Conservation (phyloP, 768 basidiomycete genomes). For the Cyathus striatus region DNA sequence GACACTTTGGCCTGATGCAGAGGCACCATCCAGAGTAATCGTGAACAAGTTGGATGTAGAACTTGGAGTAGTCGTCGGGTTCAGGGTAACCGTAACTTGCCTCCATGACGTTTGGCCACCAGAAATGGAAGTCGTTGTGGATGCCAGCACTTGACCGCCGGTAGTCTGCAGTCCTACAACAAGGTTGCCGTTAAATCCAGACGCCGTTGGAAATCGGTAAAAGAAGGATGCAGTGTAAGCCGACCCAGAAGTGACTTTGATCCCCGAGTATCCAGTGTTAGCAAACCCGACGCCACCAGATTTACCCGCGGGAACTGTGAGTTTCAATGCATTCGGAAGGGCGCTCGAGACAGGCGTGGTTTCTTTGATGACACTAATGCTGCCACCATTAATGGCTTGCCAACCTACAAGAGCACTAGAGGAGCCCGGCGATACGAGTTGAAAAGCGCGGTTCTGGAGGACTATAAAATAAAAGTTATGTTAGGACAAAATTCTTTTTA, state of each 20-base stretch:
- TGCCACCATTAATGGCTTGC: slow-evolving; percentile 40
- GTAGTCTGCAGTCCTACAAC: slow-evolving; percentile 41
- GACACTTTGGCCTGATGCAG: slow-evolving; percentile 36
- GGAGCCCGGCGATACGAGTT: slow-evolving; percentile 38
- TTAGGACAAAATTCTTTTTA: not conserved
- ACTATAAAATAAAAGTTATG: slow-evolving; percentile 29
- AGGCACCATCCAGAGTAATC: slow-evolving; percentile 42
- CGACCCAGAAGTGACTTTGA: slow-evolving; percentile 46
- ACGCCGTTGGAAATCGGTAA: slow-evolving; percentile 44
- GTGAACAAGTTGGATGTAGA: slow-evolving; percentile 47
- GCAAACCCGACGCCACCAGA: slow-evolving; percentile 44
- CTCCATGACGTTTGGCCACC: slow-evolving; percentile 46
- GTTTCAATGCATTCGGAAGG: slow-evolving; percentile 57
- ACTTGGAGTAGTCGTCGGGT: slow-evolving; percentile 31
- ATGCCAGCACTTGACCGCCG: slow-evolving; percentile 38
- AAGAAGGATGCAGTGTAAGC: slow-evolving; percentile 59
- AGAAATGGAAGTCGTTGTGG: slow-evolving; percentile 27
- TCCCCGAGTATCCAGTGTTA: slow-evolving; percentile 58
- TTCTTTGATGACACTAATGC: slow-evolving; percentile 48
- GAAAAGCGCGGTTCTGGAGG: slow-evolving; percentile 68
- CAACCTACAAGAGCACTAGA: slow-evolving; percentile 46
- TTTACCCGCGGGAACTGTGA: slow-evolving; percentile 35
- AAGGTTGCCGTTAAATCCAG: slow-evolving; percentile 33
- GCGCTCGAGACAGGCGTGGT: slow-evolving; percentile 47
- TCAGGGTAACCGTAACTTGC: slow-evolving; percentile 37